Percentiles rank a stretch among this genome's conserved stretches.
phyloP scores from a whole-genome alignment of 2,329 filamentous ascomycete genomes.

The Hymenotorrendiella dingleyae region DNA sequence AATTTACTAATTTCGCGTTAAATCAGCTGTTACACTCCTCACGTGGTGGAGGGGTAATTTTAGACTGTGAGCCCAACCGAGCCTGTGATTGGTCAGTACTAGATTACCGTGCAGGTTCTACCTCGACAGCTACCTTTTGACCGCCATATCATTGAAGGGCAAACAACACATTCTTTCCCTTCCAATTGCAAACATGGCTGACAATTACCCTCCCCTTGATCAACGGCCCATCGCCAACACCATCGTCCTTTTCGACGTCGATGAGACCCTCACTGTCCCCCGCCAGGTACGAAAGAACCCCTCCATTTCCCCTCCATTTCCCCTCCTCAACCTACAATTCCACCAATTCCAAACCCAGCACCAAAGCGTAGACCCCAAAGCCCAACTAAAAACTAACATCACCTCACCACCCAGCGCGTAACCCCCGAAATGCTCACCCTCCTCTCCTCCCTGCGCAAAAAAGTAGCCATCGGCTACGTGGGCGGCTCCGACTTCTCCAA shows the following conservation, averaged over 20 bases:
- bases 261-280: slow-evolving; percentile 82
- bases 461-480: slow-evolving; percentile 85
- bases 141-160: neutral
- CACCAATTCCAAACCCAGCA: neutral
- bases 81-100: neutral
- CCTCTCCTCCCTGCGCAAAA: slow-evolving; percentile 74
- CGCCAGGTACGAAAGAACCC: slow-evolving; percentile 55
- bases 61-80: no score
- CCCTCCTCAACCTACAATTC: neutral
- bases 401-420: slow-evolving; percentile 47
- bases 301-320: neutral
- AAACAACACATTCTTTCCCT: neutral
- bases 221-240: slow-evolving; percentile 88
- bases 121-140: no score
- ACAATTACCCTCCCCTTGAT: slow-evolving; percentile 63
- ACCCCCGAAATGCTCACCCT: slow-evolving; percentile 77
- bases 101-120: no score
- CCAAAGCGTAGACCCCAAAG: neutral
- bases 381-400: neutral
- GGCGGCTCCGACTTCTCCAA: slow-evolving; percentile 88
- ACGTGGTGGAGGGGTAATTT: no score
- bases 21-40: no score
- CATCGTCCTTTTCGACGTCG: slow-evolving; percentile 93
- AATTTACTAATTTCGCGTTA: no score
- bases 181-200: slow-evolving; percentile 1